Conservation (phyloP, 306 rosid genomes). For the Lathyrus sativus region DNA sequence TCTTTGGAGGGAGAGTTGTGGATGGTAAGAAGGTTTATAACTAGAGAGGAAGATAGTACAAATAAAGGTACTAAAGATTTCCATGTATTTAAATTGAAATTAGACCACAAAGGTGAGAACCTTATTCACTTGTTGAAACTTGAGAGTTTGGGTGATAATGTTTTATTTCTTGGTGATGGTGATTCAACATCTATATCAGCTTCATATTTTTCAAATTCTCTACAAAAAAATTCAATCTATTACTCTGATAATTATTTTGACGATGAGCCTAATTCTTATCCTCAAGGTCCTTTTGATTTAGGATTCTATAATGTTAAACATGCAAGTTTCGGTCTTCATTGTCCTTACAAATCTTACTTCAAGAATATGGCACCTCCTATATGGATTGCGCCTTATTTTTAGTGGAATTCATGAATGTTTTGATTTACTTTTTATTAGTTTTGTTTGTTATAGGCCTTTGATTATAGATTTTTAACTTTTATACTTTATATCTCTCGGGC, state of each 20-base stretch:
- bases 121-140: background rate
- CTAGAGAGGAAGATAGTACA: too few species aligned
- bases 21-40: slow-evolving; percentile 7
- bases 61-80: background rate
- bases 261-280: background rate
- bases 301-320: slow-evolving; percentile 1
- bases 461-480: too few species aligned
- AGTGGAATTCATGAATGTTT: background rate
- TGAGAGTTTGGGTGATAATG: slow-evolving; percentile 2
- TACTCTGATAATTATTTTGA: background rate
- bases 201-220: background rate
- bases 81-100: background rate
- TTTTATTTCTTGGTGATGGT: background rate
- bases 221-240: background rate
- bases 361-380: background rate
- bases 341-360: background rate
- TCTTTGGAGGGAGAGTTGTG: background rate
- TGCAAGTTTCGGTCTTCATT: background rate
- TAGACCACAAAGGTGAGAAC: background rate
- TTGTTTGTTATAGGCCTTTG: background rate
- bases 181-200: background rate
- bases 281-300: background rate
- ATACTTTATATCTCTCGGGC: too few species aligned
- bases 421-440: background rate
- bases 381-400: background rate